A percentile compares a stretch with the other conserved stretches of the same genome.
phyloP scores from a whole-genome alignment of 1,284 basidiomycete species.

The Schizophyllum commune region DNA sequence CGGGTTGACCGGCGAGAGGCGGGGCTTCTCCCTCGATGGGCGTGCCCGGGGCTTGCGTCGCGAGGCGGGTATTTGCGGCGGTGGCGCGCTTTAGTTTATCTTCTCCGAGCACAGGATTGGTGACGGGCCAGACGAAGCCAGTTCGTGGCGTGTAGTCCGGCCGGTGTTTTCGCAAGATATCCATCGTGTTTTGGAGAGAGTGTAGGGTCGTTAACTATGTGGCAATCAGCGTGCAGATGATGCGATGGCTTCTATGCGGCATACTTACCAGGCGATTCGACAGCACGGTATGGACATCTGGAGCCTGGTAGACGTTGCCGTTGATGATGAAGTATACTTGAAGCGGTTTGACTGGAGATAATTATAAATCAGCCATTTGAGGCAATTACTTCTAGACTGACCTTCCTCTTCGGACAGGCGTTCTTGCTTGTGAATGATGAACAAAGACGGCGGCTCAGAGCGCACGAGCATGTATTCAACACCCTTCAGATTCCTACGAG shows the following conservation, averaged over 20 bases:
- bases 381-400: constrained; percentile 24
- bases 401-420: constrained; percentile 75
- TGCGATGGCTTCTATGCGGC: neutral
- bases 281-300: constrained; percentile 73
- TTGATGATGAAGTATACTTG: constrained; percentile 82
- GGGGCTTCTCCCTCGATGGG: constrained; percentile 5
- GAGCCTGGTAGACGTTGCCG: constrained; percentile 80
- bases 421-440: constrained; percentile 82
- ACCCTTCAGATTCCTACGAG: constrained; percentile 27
- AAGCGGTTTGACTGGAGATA: constrained; percentile 53
- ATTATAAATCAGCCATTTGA: constrained; percentile 3
- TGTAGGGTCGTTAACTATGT: constrained; percentile 66
- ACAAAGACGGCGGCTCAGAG: constrained; percentile 67
- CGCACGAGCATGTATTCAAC: constrained; percentile 79
- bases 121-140: constrained; percentile 74
- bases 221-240: neutral
- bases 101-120: constrained; percentile 38
- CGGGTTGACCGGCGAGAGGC: no score
- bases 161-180: constrained; percentile 57
- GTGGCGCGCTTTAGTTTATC: constrained; percentile 40
- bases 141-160: constrained; percentile 75
- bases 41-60: constrained; percentile 23
- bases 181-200: constrained; percentile 66
- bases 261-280: constrained; percentile 69
- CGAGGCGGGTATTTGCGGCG: constrained; percentile 15